phyloP scores from a whole-genome alignment of 768 basidiomycete species.

The Russula sp. region DNA sequence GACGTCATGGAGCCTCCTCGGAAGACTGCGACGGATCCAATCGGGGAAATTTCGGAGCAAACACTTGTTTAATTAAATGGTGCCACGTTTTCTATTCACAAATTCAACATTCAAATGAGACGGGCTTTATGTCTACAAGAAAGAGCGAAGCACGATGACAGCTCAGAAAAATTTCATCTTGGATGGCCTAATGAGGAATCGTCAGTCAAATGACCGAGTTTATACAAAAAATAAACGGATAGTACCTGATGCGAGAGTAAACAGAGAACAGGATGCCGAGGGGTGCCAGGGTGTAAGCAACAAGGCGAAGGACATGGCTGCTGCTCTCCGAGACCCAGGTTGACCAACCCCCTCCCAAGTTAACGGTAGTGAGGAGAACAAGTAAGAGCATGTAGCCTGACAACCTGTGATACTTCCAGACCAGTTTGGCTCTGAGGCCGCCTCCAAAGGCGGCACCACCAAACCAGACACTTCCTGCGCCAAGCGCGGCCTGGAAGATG shows the following conservation, averaged over 20 bases:
- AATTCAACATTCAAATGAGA: too few species aligned
- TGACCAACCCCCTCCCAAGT: slow-evolving; percentile 69
- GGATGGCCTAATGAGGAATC: slow-evolving; percentile 2
- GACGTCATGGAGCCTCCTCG: not conserved
- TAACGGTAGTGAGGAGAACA: slow-evolving; percentile 49
- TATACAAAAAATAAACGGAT: not conserved
- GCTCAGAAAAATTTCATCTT: slow-evolving; percentile 15
- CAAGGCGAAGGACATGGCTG: slow-evolving; percentile 25
- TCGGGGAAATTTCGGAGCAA: not conserved
- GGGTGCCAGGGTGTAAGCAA: slow-evolving; percentile 24
- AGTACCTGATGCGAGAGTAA: slow-evolving; percentile 24
- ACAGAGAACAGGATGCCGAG: slow-evolving; percentile 28
- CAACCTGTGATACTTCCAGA: slow-evolving; percentile 82
- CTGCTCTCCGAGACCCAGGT: slow-evolving; percentile 42
- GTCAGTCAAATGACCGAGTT: not conserved
- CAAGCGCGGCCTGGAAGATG: slow-evolving; percentile 49
- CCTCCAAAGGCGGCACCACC: slow-evolving; percentile 65
- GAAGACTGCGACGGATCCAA: not conserved
- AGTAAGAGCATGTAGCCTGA: slow-evolving; percentile 71
- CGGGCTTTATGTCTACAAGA: not conserved
- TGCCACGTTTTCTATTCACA: too few species aligned
- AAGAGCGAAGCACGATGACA: not conserved
- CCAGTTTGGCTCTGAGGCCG: slow-evolving; percentile 54
- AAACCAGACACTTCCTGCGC: slow-evolving; percentile 75
- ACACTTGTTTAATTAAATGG: too few species aligned